Percentiles rank a stretch among this genome's conserved stretches.
phyloP scores from a whole-genome alignment of 371 early-diverging fungal species.

The Mucor piriformis region DNA sequence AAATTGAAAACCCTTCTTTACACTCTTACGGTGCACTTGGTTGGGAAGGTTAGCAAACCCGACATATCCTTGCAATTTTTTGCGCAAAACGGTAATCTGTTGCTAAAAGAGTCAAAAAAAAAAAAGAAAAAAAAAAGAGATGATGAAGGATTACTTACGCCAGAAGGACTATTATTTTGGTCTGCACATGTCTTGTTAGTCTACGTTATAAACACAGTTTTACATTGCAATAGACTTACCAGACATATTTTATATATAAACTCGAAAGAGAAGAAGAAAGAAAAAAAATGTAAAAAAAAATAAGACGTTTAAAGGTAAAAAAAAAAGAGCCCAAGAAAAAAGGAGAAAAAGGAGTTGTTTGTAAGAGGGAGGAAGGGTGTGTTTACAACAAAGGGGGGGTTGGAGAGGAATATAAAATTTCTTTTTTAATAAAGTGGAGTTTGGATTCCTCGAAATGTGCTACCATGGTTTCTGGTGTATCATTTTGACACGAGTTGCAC shows the following conservation, averaged over 20 bases:
- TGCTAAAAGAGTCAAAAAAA: not conserved
- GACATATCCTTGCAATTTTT: constrained; percentile 92
- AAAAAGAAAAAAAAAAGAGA: not conserved
- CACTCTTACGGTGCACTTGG: constrained; percentile 97
- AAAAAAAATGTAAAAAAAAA: constrained; percentile 3
- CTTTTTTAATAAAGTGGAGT: not conserved
- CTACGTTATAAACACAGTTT: too few species aligned
- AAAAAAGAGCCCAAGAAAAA: not conserved
- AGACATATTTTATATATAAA: constrained; percentile 22
- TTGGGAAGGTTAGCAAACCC: constrained; percentile 99
- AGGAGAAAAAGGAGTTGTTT: not conserved
- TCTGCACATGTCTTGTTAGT: constrained; percentile 12
- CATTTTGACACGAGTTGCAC: constrained; percentile 10
- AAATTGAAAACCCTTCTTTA: constrained; percentile 99
- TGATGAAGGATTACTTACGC: constrained; percentile 24
- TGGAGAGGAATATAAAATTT: too few species aligned
- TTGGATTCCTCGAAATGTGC: not conserved
- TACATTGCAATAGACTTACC: too few species aligned
- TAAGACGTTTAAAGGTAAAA: constrained; percentile 9
- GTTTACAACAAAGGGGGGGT: not conserved
- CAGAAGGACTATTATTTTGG: constrained; percentile 40
- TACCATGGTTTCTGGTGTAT: not conserved
- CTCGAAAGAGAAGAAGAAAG: constrained; percentile 5
- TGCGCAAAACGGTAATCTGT: constrained; percentile 58
- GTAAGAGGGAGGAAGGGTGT: not conserved